A percentile compares a stretch with the other conserved stretches of the same genome.
phyloP scores from a whole-genome alignment of 768 basidiomycete species.

The Tylopilus subfusipes region DNA sequence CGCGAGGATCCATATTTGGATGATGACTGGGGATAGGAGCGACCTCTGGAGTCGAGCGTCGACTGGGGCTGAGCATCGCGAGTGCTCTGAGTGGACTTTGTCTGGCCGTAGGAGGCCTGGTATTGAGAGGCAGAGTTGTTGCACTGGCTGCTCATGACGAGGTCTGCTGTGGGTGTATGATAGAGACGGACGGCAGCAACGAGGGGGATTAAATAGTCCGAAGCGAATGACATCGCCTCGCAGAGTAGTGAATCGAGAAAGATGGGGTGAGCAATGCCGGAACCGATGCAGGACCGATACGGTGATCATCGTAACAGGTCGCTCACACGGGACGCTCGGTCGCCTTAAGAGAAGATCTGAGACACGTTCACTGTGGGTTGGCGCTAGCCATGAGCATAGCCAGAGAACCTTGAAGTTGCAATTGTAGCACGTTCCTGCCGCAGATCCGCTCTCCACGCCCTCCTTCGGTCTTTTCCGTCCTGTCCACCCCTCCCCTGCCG shows the following conservation, averaged over 20 bases:
- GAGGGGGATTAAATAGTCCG: slow-evolving; percentile 27
- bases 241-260: slow-evolving; percentile 19
- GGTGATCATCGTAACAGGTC: slow-evolving; percentile 15
- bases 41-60: slow-evolving; percentile 16
- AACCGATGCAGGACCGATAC: slow-evolving; percentile 27
- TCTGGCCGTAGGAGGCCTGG: slow-evolving; percentile 14
- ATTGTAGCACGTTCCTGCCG: slow-evolving; percentile 11
- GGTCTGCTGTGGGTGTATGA: neutral
- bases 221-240: slow-evolving; percentile 26
- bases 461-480: slow-evolving; percentile 6
- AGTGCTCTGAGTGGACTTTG: slow-evolving; percentile 20
- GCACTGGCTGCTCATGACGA: slow-evolving; percentile 28
- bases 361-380: slow-evolving; percentile 5
- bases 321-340: slow-evolving; percentile 17
- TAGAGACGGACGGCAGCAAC: neutral
- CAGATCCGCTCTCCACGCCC: slow-evolving; percentile 14
- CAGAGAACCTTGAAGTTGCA: slow-evolving; percentile 1
- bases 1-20: slow-evolving; percentile 22
- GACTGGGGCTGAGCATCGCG: slow-evolving; percentile 20
- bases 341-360: slow-evolving; percentile 15
- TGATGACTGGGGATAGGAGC: slow-evolving; percentile 23
- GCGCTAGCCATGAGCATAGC: slow-evolving; percentile 21
- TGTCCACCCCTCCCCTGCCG: neutral
- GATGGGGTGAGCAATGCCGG: slow-evolving; percentile 22
- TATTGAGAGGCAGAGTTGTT: slow-evolving; percentile 15